These are phyloP conservation scores for Acanthamoeba sp. DNA, from an alignment of 208 protist genomes.

Conservation along the genomic window DNA sequence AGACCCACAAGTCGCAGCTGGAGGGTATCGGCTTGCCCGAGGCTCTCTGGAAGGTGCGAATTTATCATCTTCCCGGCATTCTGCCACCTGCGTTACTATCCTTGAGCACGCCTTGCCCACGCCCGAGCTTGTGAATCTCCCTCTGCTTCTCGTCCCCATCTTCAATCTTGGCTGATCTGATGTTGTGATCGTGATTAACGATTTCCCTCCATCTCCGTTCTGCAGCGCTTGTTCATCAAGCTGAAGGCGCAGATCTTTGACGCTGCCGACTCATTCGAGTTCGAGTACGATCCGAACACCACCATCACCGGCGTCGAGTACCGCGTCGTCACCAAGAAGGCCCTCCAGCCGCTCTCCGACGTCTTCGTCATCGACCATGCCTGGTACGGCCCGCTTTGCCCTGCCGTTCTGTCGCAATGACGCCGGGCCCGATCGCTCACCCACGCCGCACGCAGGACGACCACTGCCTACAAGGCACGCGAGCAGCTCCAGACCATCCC, in stretches of 20 bases:
- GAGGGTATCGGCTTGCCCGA: slow-evolving; percentile 3
- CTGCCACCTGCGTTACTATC: not conserved
- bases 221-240: slow-evolving; percentile 61
- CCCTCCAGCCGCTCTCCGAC: slow-evolving; percentile 26
- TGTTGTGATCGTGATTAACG: not conserved
- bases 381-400: not conserved
- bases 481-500: slow-evolving; percentile 58
- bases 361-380: slow-evolving; percentile 44
- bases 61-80: not conserved
- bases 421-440: not conserved
- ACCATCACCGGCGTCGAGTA: slow-evolving; percentile 42
- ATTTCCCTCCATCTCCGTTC: not conserved
- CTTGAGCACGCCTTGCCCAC: no score
- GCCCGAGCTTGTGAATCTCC: no score
- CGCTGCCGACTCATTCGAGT: slow-evolving; percentile 42
- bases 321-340: slow-evolving; percentile 63
- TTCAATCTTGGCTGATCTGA: not conserved
- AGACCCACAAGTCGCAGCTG: slow-evolving; percentile 5
- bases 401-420: not conserved
- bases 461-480: slow-evolving; percentile 49
- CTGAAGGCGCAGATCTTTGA: slow-evolving; percentile 59
- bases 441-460: not conserved
- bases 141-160: not conserved
- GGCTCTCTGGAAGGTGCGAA: slow-evolving; percentile 24
- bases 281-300: slow-evolving; percentile 61